Evolutionary conservation across 768 basidiomycete genomes (phyloP).

Genomic region (Xerocomellus intermedius): DNA sequence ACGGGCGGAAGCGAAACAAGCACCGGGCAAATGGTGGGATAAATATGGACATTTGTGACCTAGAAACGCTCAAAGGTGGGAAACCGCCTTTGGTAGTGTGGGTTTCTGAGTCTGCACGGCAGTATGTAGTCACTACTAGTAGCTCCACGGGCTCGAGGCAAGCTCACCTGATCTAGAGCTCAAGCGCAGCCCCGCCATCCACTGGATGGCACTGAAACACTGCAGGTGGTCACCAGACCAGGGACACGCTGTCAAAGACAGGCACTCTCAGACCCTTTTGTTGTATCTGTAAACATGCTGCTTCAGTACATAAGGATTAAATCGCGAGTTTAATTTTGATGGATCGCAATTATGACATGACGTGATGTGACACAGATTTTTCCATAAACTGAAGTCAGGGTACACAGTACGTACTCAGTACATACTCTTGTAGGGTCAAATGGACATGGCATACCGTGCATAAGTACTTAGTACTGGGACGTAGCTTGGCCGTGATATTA

Average conservation of each 20-base stretch:
- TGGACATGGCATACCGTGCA: slow-evolving; percentile 5
- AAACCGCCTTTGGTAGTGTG: not conserved
- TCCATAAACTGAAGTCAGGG: slow-evolving; percentile 8
- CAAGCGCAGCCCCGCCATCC: not conserved
- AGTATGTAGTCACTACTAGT: not conserved
- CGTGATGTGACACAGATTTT: slow-evolving; percentile 3
- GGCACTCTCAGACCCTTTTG: not conserved
- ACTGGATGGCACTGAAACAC: not conserved
- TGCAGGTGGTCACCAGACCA: not conserved
- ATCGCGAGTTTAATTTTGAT: slow-evolving; percentile 2
- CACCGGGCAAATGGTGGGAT: not conserved
- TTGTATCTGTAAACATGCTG: not conserved
- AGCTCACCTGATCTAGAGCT: slow-evolving; percentile 3
- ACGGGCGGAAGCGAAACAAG: slow-evolving; percentile 1
- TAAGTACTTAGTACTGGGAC: not conserved
- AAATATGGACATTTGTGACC: slow-evolving; percentile 10
- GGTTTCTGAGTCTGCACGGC: not conserved
- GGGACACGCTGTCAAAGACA: not conserved
- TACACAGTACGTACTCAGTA: not conserved
- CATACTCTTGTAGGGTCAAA: not conserved
- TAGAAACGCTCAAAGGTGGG: slow-evolving; percentile 14
- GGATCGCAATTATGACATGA: not conserved
- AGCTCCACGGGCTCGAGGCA: not conserved
- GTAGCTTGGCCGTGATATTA: slow-evolving; percentile 5
- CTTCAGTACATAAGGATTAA: not conserved